phyloP scores from a whole-genome alignment of 768 basidiomycete genomes.

The Epithele typhae region DNA sequence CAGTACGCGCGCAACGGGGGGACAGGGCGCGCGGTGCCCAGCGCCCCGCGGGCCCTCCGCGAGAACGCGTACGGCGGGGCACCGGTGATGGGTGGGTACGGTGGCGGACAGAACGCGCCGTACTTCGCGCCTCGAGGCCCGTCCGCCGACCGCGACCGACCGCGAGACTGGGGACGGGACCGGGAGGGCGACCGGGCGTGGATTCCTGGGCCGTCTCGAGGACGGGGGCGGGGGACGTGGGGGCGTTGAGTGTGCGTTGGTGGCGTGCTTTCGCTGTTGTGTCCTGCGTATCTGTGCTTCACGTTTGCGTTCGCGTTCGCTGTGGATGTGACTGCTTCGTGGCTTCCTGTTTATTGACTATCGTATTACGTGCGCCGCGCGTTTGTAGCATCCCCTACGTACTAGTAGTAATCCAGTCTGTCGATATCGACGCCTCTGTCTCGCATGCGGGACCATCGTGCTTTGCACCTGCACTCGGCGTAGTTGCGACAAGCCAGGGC shows the following conservation, averaged over 20 bases:
- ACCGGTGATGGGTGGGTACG: conserved; percentile 12
- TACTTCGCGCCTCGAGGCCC: conserved; percentile 45
- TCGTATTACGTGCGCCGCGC: no score
- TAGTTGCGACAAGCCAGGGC: no score
- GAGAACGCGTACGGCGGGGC: conserved; percentile 20
- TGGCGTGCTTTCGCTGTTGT: no score
- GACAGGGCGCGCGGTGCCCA: conserved; percentile 32
- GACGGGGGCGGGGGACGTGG: conserved; percentile 7
- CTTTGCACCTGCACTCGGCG: no score
- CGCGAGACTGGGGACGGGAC: conserved; percentile 23
- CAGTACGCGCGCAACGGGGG: conserved; percentile 21
- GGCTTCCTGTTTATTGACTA: no score
- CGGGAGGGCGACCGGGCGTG: conserved; percentile 23
- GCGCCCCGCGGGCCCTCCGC: conserved; percentile 37
- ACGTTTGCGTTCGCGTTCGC: not conserved
- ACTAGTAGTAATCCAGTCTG: no score
- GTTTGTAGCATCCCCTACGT: no score
- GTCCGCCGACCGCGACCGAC: conserved; percentile 46
- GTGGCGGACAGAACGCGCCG: conserved; percentile 22
- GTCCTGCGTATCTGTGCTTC: not conserved
- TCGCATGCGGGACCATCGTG: no score
- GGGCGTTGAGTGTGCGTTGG: conserved; percentile 1
- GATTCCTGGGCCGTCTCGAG: conserved; percentile 11
- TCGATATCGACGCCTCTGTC: no score
- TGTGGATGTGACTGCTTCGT: no score